Evolutionary conservation across 768 basidiomycete species (phyloP), one percentile per base, ranked within the genome.

Genomic region (Rhizopogon salebrosus): DNA sequence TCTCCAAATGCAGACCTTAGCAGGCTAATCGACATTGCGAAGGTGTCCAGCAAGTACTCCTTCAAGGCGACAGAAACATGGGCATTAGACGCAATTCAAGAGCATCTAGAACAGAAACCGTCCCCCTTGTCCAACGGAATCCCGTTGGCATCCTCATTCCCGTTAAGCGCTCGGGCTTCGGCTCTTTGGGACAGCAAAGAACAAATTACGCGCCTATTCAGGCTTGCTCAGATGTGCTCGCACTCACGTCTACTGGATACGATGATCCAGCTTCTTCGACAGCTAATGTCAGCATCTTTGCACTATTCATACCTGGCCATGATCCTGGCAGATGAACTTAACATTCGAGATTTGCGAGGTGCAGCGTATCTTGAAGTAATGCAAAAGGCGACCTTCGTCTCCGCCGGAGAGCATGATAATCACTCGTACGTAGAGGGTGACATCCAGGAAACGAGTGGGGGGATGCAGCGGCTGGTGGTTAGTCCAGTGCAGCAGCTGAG

Each of bases 31-130:
- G 78, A 85, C 62, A 80, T 89, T 53, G 83, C 83, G 4, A 77
- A 76, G 9, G 72, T 89, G 11, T 75, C 85, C 24, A 82, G 82
- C 71, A 89, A 89, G 69, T 89, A 89, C 60, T 76, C 80, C 22
- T 89, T 88, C 78, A 85, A 81, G 64, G 79, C 82, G 8, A 65
- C 85, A 29, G 88, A 89, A 64, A 82, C 80, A 1, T 89, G 87
- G 87, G 79, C 85, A 1, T 73, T 89, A 18, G 83, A 87, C 55
- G 82, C 77, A n/a, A 83, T 89, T 42, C 82, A 85, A 55, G 80
- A 83, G 60, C 83, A 79, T 54, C 79, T 87, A 22, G 80, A 80
- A 55, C 77, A 74, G 48, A 80, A 79, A 59, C 75, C 77, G 24
- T 80, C 79, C 1, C 79, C 81, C 2, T 69, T 82, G 56, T 68